Conservation (phyloP, 345 rosid species). For the Erucastrum elatum region DNA sequence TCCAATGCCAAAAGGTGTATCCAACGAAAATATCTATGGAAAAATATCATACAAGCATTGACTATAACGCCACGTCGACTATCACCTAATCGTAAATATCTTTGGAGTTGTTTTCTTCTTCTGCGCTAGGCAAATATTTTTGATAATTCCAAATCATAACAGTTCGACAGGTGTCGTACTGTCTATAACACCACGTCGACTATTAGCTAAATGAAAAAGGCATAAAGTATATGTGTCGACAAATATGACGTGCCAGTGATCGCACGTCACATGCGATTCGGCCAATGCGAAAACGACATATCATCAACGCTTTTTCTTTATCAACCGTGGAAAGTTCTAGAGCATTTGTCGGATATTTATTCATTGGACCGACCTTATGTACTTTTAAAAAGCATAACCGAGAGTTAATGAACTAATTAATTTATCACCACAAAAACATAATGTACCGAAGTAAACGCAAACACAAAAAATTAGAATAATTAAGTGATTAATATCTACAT, state of each 20-base stretch:
- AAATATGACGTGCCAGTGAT: slow-evolving; percentile 17
- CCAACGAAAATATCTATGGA: not conserved
- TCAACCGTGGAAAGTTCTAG: slow-evolving; percentile 4
- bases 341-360: not conserved
- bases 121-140: not conserved
- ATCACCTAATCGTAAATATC: not conserved
- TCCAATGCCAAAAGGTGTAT: not conserved
- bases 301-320: slow-evolving; percentile 3
- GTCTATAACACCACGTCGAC: slow-evolving; percentile 21
- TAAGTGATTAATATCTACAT: not conserved
- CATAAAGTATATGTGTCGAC: not conserved
- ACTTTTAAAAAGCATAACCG: not conserved
- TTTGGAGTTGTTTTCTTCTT: not conserved
- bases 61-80: not conserved
- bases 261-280: slow-evolving; percentile 7
- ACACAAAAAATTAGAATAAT: not conserved
- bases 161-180: not conserved
- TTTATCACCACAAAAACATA: not conserved
- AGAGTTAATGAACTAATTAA: not conserved
- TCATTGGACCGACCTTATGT: not conserved
- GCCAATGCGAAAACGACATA: slow-evolving; percentile 16
- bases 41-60: not conserved
- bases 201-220: not conserved
- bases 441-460: not conserved
- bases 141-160: not conserved